Evolutionary conservation across 345 rosid genomes (phyloP).

Genomic region (Eucalyptus guilfoylei): DNA sequence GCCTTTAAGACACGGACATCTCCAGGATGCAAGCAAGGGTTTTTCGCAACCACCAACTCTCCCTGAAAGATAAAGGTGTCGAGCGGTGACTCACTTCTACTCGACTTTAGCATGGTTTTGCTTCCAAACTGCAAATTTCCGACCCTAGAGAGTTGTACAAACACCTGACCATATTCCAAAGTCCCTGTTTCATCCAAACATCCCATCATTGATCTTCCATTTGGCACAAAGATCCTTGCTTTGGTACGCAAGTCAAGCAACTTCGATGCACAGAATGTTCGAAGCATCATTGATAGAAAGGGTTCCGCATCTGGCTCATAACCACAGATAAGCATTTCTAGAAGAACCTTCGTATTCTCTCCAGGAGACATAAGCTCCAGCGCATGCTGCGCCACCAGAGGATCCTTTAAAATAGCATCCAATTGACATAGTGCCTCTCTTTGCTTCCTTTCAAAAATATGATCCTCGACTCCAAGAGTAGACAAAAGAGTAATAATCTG

Average conservation of each 20-base stretch:
- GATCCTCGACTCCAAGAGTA: slow-evolving; percentile 24
- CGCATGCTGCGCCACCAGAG: neutral
- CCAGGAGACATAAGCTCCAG: slow-evolving; percentile 3
- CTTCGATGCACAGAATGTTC: slow-evolving; percentile 1
- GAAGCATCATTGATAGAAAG: slow-evolving; percentile 5
- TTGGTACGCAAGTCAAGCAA: neutral
- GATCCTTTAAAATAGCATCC: slow-evolving; percentile 3
- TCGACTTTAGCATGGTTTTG: neutral
- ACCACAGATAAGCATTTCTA: neutral
- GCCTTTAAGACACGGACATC: slow-evolving; percentile 50
- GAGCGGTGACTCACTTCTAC: neutral
- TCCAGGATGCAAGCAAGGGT: slow-evolving; percentile 66
- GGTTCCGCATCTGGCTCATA: slow-evolving; percentile 4
- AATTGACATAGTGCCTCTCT: neutral
- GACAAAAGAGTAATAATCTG: slow-evolving; percentile 51
- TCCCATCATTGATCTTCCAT: slow-evolving; percentile 11
- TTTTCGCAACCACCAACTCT: slow-evolving; percentile 25
- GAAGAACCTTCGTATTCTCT: neutral
- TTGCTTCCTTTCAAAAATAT: slow-evolving; percentile 2
- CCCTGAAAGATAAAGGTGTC: neutral
- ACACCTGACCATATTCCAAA: slow-evolving; percentile 13
- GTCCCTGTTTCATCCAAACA: slow-evolving; percentile 12
- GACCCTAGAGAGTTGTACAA: neutral
- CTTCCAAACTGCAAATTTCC: neutral
- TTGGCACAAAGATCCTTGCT: slow-evolving; percentile 3